Conservation (phyloP, 2,329 filamentous ascomycete species). For the Cladophialophora yegresii region DNA sequence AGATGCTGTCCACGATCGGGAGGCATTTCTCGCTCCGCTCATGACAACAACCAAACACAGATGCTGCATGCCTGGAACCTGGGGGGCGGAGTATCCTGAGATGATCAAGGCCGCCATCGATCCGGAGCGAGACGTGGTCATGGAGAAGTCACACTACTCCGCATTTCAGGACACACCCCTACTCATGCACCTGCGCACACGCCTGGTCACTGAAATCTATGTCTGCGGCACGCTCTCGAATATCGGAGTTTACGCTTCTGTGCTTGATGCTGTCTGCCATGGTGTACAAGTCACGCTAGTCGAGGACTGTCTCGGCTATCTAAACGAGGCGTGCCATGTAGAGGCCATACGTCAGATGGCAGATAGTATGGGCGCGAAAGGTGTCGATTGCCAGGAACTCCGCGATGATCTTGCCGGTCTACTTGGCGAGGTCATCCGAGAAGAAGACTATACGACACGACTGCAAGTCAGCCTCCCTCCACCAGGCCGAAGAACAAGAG, state of each 20-base stretch:
- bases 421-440: slow-evolving; percentile 43
- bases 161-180: slow-evolving; percentile 76
- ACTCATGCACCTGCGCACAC: slow-evolving; percentile 75
- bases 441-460: slow-evolving; percentile 33
- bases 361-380: slow-evolving; percentile 72
- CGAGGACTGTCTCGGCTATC: slow-evolving; percentile 84
- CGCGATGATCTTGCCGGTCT: slow-evolving; percentile 51
- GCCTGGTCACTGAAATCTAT: slow-evolving; percentile 84
- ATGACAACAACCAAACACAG: slow-evolving; percentile 35
- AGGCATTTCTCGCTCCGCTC: slow-evolving; percentile 45
- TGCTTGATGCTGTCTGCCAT: slow-evolving; percentile 83
- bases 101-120: slow-evolving; percentile 55
- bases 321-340: slow-evolving; percentile 67
- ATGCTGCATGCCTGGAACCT: slow-evolving; percentile 46
- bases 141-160: slow-evolving; percentile 80
- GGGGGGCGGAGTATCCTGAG: slow-evolving; percentile 55
- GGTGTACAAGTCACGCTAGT: slow-evolving; percentile 84
- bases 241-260: slow-evolving; percentile 85
- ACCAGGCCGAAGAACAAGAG: slow-evolving; percentile 13
- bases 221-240: slow-evolving; percentile 86
- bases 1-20: slow-evolving; percentile 41
- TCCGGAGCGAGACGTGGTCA: slow-evolving; percentile 53
- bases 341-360: slow-evolving; percentile 70
- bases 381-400: slow-evolving; percentile 63
- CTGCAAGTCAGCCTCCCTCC: slow-evolving; percentile 34